Base-by-base conservation (phyloP, 345 rosid species). In the Lepidium sativum region DNA sequence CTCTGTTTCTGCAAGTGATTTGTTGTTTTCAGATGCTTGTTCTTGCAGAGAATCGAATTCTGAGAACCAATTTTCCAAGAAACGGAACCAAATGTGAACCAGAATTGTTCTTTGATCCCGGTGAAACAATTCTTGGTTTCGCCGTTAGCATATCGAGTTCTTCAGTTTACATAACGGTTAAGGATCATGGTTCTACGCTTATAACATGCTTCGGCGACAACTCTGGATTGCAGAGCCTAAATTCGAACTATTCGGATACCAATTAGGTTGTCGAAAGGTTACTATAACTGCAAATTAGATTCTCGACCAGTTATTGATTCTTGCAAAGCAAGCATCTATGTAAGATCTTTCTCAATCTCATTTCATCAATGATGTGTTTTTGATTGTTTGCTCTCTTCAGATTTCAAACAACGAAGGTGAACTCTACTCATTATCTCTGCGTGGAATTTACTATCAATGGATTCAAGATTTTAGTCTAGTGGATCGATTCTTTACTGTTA, bases 201-300 rank as follows among this genome's bases (percentile, higher is more conserved):
- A 76, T 45, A 38, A 51, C 37, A 70, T 69, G 67, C 29, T 59
- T 35, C 41, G 41, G 0, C 86, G 82, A 6, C 68, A 86, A 65
- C 76, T 80, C 33, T 89, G 98, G 98, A 92, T 85, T n/a, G 75
- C 73, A 15, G 96, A 95, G 50, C 88, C 97, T 15, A 78, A 82
- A 60, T 64, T 71, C 5, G 70, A 72, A 57, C 87, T 78, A 8
- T 75, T 67, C 43, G 92, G 92, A 2, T 89, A 84, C 67, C 77
- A 77, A 40, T 75, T 80, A 74, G 98, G 97, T 20, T 89, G 98
- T 65, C 47, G 80, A 9, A 81, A 77, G 78, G 64, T 56, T 65
- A 73, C 45, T 37, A 44, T 2, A 81, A 84, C 62, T 92, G 98
- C 61, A 80, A 54, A 75, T 92, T 89, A 55, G 54, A 78, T 61